Base-by-base conservation (phyloP, 2,329 filamentous ascomycete species). In the Fusarium coicis region DNA sequence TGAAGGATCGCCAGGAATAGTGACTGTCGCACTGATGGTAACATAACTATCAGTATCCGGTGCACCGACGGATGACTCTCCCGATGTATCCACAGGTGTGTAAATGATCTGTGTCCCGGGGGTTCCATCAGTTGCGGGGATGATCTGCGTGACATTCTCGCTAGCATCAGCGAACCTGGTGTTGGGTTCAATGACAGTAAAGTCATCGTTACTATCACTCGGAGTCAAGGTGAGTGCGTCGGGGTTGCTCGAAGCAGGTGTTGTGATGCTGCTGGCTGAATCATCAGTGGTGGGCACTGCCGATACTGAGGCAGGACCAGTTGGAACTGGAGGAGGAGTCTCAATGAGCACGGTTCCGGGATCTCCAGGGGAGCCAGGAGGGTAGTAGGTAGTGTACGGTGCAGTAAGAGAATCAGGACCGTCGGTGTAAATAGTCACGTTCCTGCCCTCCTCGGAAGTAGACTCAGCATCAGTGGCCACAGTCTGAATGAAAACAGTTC, bases 1-100 rank as follows among this genome's bases (percentile, higher is more conserved):
- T 28, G 66, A 59, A 2, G 70, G 70, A 10, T 73, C 70, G 37
- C 70, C 70, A 10, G 70, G 70, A n/a, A 73, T 74, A 7, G 70
- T 73, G 19, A 73, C 64, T 4, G 70, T 73, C 15, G 68, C 61
- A 12, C 53, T 59, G 10, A 61, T 60, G 1, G 70, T 73, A 19
- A 74, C 66, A 34, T 71, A 73, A 18, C 39, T 56, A 8, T 50
- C 42, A 4, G 69, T 64, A 23, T 57, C 62, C 7, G 52, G 18
- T 14, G 30, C 15, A 21, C n/a, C 30, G 3, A 34, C 32, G 5
- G 61, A 71, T 23, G 66, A 47, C 6, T 50, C 39, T 9, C 40
- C 54, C 12, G 44, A 46, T n/a, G 57, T 60, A 11, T 69, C 58
- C 19, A 71, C 30, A 5, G 70, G 70, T 6, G 70, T 73, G 49